Conservation (phyloP, 2,329 filamentous ascomycete species). For the Aureobasidium sp. region DNA sequence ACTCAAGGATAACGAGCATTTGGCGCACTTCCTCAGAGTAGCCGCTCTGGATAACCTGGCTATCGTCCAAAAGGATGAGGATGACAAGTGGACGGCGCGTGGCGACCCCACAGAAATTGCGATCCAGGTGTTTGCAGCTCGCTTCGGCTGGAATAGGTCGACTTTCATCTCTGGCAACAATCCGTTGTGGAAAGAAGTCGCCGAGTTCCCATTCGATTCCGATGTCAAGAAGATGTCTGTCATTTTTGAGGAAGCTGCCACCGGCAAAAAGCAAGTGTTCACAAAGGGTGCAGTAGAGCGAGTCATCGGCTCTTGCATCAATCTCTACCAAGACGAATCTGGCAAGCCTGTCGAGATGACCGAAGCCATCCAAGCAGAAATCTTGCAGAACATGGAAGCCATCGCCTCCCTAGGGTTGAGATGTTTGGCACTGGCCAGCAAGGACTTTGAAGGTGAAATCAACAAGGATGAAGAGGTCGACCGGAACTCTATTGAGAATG, state of each 20-base stretch:
- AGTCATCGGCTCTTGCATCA: slow-evolving; percentile 56
- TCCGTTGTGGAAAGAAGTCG: slow-evolving; percentile 50
- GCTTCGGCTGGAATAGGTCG: slow-evolving; percentile 55
- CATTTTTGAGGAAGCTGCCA: slow-evolving; percentile 47
- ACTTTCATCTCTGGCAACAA: slow-evolving; percentile 44
- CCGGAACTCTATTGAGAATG: slow-evolving; percentile 57
- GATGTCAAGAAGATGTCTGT: slow-evolving; percentile 72
- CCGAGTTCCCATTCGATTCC: slow-evolving; percentile 68
- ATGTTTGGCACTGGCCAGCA: slow-evolving; percentile 58
- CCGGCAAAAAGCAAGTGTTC: slow-evolving; percentile 39
- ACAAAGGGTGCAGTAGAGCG: slow-evolving; percentile 65
- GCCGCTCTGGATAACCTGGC: slow-evolving; percentile 61
- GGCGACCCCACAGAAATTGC: slow-evolving; percentile 68
- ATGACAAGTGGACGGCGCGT: slow-evolving; percentile 56
- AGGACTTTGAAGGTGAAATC: slow-evolving; percentile 33
- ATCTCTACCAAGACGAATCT: slow-evolving; percentile 36
- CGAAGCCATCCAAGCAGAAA: slow-evolving; percentile 44
- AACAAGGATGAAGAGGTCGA: slow-evolving; percentile 39
- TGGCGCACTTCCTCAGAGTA: slow-evolving; percentile 47
- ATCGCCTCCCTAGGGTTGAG: slow-evolving; percentile 60
- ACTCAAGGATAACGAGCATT: slow-evolving; percentile 7
- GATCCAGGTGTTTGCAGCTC: slow-evolving; percentile 65
- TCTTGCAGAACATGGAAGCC: slow-evolving; percentile 61
- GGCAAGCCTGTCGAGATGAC: slow-evolving; percentile 40
- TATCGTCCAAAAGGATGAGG: slow-evolving; percentile 47